Base-by-base conservation (phyloP, 768 basidiomycete genomes). In the Agrocybe pediades region DNA sequence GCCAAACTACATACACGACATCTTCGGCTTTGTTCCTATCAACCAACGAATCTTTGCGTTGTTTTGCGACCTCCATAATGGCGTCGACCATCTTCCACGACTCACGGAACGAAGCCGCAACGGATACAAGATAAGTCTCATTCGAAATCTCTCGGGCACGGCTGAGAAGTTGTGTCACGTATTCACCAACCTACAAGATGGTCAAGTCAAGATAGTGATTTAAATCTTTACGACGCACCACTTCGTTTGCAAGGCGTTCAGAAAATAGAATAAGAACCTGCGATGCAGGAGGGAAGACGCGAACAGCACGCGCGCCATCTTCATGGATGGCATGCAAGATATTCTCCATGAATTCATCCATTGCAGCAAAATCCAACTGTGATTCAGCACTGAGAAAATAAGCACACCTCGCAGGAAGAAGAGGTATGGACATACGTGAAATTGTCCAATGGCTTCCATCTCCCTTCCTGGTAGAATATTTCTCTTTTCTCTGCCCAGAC, bases 401-500 rank as follows among this genome's bases (percentile, higher is more conserved):
- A 42, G 58, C 45, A n/a, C 33, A 36, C 33, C 33, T 36, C 13
- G n/a, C 25, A 3, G 50, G 20, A 13, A 51, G 30, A 49, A 17
- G 43, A 42, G 51, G 19, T 30, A 49, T n/a, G 21, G 27, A 74
- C 85, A 64, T 69, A 87, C 85, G 85, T 87, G 65, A 90, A 83
- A 70, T 98, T 99, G 55, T 88, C 85, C 49, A 89, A 66, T 0
- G 95, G 82, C 57, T 89, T 81, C 88, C 92, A 95, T 44, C 81
- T 78, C 6, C 81, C 84, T 53, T 84, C 82, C 58, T 94, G 88
- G 68, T 96, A 98, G 62, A 98, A 94, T 19, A 98, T 86, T 68
- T 96, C 95, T 41, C 90, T 76, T 74, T 96, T 95, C 71, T 99
- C 95, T 1, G 91, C 87, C 92, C 96, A 99, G 16, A 95, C 87